A percentile compares a stretch with the other conserved stretches of the same genome.
Evolutionary conservation across 2,329 filamentous ascomycete species (phyloP).

Genomic region (Ascosphaera aggregata): DNA sequence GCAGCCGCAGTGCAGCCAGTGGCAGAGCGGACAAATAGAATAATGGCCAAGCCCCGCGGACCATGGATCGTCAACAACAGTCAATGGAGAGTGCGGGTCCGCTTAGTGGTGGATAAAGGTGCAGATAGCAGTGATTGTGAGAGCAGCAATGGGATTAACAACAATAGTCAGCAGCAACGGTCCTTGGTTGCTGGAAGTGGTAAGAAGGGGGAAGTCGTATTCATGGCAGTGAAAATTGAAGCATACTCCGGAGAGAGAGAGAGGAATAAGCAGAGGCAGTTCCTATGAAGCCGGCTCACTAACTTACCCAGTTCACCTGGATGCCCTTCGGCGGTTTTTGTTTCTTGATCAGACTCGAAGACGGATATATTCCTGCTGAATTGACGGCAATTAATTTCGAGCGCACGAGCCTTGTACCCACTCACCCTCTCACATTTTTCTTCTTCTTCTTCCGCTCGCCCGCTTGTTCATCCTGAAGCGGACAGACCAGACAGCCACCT

Average conservation of each 20-base stretch:
- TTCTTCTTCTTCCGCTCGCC: too few species aligned
- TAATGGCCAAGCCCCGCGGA: constrained; percentile 15
- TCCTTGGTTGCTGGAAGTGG: constrained; percentile 12
- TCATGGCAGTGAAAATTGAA: constrained; percentile 56
- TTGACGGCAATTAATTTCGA: too few species aligned
- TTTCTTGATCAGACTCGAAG: too few species aligned
- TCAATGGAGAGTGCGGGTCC: constrained; percentile 50
- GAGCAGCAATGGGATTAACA: background rate
- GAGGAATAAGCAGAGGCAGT: constrained; percentile 41
- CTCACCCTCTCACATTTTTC: too few species aligned
- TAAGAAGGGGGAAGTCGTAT: constrained; percentile 40
- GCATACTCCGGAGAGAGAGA: constrained; percentile 40
- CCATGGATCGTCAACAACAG: constrained; percentile 42
- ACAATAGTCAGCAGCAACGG: constrained; percentile 7
- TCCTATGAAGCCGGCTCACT: constrained; percentile 28
- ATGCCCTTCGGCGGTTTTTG: too few species aligned
- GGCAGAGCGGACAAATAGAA: constrained; percentile 1
- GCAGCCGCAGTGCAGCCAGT: background rate
- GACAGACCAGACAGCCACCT: too few species aligned
- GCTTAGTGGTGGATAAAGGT: constrained; percentile 16
- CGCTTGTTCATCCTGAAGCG: too few species aligned
- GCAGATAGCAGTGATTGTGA: constrained; percentile 10
- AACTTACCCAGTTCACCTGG: too few species aligned
- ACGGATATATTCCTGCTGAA: too few species aligned
- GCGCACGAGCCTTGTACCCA: too few species aligned